These are phyloP conservation scores for Fusarium sarcochroum DNA, from an alignment of 2,329 filamentous ascomycete species.

Conservation along the genomic window DNA sequence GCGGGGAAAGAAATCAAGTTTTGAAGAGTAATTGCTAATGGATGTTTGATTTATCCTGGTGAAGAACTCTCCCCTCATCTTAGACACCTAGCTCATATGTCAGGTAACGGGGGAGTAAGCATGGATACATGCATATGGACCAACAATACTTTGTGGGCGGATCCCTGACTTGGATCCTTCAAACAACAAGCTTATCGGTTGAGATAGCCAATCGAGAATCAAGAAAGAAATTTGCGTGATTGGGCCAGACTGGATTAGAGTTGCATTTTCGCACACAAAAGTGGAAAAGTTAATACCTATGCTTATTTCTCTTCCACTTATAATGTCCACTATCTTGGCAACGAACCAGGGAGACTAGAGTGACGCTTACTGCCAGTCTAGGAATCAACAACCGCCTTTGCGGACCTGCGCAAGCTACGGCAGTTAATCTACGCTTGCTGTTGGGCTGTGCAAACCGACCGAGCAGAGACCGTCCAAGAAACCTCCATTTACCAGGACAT, in stretches of 20 bases:
- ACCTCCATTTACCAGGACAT: neutral
- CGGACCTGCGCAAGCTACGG: neutral
- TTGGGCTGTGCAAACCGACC: neutral
- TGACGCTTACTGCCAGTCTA: no score
- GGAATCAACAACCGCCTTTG: neutral
- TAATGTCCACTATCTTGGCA: slow-evolving; percentile 19
- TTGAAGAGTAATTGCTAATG: neutral
- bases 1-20: slow-evolving; percentile 1
- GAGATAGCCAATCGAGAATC: slow-evolving; percentile 3
- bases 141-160: neutral
- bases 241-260: slow-evolving; percentile 11
- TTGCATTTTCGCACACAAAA: slow-evolving; percentile 22
- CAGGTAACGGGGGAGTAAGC: neutral
- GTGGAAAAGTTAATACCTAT: slow-evolving; percentile 30
- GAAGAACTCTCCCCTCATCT: neutral
- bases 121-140: neutral
- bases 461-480: neutral
- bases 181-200: slow-evolving; percentile 6
- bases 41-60: neutral
- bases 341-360: no score
- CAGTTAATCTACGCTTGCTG: slow-evolving; percentile 1
- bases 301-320: slow-evolving; percentile 23
- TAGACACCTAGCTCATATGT: neutral
- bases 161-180: neutral
- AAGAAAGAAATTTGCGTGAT: neutral